Evolutionary conservation across 2,329 filamentous ascomycete species (phyloP), one percentile per base, ranked within the genome.

Genomic region (Pseudocercospora fuligena): DNA sequence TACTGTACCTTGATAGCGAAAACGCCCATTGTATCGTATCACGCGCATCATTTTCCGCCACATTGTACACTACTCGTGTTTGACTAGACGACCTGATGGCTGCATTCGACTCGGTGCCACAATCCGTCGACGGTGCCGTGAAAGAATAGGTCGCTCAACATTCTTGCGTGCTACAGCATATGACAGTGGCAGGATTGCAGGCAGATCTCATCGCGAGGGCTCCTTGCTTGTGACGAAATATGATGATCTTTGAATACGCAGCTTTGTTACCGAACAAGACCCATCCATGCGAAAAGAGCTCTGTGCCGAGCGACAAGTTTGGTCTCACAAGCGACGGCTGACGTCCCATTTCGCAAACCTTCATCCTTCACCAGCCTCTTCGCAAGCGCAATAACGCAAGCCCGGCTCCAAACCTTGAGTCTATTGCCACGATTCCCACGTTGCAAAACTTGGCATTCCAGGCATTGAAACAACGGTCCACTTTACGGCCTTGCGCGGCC

Each of bases 351-450:
- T 56, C 23, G 51, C 56, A 58, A 58, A 58, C 31, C 56, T 58
- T 25, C 56, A 36, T 40, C 33, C 56, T 40, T 29, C 54, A 58
- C 54, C 54, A 40, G 54, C 54, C 54, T 58, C 54, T 58, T 40
- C 25, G 54, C 54, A 21, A 58, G 33, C 54, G n/a, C 27, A 21
- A 58, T 54, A 54, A 57, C 29, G 36, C 63, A 33, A 62, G 57
- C 29, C 47, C 40, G 23, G 29, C 63, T 23, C 49, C 29, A 47
- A 69, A 69, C 67, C 62, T 66, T 66, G 67, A 69, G 67, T 61
- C 60, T 65, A 69, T 63, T 61, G 67, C 64, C 67, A 65, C 64
- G 36, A 23, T 9, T 60, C 19, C 59, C 61, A 64, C 58, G 58
- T 53, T 64, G n/a, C 46, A 21, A 16, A 58, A 19, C 29, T 58